These are phyloP conservation scores for Balamuthia mandrillaris DNA, from an alignment of 208 protist genomes.

Conservation along the genomic window DNA sequence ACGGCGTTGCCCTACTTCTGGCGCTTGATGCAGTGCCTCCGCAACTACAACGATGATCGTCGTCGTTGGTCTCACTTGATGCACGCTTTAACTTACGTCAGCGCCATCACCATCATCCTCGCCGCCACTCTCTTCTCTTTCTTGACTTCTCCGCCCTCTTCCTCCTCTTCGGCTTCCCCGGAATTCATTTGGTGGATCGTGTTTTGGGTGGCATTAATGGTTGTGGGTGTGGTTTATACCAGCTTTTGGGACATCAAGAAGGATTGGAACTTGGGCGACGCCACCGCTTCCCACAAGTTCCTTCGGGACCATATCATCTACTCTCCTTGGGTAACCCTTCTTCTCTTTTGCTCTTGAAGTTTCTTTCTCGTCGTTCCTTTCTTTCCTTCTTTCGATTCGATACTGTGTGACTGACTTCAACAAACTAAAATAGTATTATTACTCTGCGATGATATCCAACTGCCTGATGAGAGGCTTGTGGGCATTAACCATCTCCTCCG, in stretches of 20 bases:
- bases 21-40: background rate
- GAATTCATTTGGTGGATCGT: no score
- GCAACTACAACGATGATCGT: background rate
- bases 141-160: no score
- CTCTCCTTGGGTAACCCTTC: background rate
- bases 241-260: constrained; percentile 42
- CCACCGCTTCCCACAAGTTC: background rate
- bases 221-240: background rate
- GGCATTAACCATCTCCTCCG: constrained; percentile 51
- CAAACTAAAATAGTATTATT: constrained; percentile 36
- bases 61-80: background rate
- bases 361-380: background rate
- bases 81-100: background rate
- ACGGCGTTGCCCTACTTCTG: background rate
- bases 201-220: constrained; percentile 13
- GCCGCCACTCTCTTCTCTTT: no score
- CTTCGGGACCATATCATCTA: constrained; percentile 20
- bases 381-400: background rate
- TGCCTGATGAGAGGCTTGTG: constrained; percentile 52
- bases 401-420: background rate
- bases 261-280: constrained; percentile 12
- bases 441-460: constrained; percentile 57
- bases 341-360: background rate
- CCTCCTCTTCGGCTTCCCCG: no score
- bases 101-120: no score